Evolutionary conservation across 352 stramenopile species (phyloP).

Genomic region (Phytophthora rubi): DNA sequence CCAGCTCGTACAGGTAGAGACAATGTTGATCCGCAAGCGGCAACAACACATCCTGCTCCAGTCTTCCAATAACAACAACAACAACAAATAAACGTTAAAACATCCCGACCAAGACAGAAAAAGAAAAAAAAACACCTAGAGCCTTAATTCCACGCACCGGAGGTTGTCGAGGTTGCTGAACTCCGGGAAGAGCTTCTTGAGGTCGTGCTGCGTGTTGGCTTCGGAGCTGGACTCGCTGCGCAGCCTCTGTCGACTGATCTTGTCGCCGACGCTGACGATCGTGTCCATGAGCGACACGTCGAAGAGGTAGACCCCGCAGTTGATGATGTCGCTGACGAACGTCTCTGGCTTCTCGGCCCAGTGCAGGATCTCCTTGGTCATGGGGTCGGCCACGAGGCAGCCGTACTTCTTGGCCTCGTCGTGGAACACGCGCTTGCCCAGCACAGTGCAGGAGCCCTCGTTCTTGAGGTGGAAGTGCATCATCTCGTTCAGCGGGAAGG

Average conservation of each 20-base stretch:
- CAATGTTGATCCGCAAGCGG: slow-evolving; percentile 76
- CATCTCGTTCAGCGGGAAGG: slow-evolving; percentile 90
- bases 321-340: slow-evolving; percentile 92
- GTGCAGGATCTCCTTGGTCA: slow-evolving; percentile 85
- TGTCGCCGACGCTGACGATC: slow-evolving; percentile 81
- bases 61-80: slow-evolving; percentile 31
- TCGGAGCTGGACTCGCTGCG: slow-evolving; percentile 77
- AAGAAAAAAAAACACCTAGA: background rate
- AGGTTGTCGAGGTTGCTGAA: slow-evolving; percentile 89
- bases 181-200: slow-evolving; percentile 89
- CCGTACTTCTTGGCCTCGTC: slow-evolving; percentile 91
- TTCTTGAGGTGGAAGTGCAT: slow-evolving; percentile 88
- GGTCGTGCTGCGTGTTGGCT: slow-evolving; percentile 74
- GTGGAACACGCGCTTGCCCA: slow-evolving; percentile 89
- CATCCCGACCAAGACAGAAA: background rate
- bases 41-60: slow-evolving; percentile 89
- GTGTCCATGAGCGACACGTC: slow-evolving; percentile 82
- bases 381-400: slow-evolving; percentile 79
- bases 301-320: slow-evolving; percentile 91
- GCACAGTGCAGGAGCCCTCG: slow-evolving; percentile 70
- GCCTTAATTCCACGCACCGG: slow-evolving; percentile 42
- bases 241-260: slow-evolving; percentile 80
- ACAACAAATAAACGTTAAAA: background rate
- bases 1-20: slow-evolving; percentile 83
- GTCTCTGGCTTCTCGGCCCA: slow-evolving; percentile 91